A percentile compares a stretch with the other conserved stretches of the same genome.
phyloP scores from a whole-genome alignment of 768 basidiomycete genomes.

The Tricholoma terreum region DNA sequence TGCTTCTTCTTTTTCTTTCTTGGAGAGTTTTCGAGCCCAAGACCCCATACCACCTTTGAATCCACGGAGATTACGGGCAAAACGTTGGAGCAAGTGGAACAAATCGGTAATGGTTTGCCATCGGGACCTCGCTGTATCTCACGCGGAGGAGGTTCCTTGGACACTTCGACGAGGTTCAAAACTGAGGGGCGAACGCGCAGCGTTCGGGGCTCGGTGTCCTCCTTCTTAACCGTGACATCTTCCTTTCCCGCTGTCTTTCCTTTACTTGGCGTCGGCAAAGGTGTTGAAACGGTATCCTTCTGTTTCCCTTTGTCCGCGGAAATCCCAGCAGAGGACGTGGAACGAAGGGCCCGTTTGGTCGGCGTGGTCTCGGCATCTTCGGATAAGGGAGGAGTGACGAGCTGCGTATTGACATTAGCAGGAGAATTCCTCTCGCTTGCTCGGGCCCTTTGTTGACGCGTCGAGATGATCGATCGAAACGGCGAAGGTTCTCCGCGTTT shows the following conservation, averaged over 20 bases:
- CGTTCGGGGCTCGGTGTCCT: conserved; percentile 50
- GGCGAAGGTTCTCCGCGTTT: conserved; percentile 32
- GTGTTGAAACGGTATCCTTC: conserved; percentile 28
- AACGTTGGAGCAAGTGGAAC: conserved; percentile 66
- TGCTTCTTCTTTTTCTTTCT: conserved; percentile 61
- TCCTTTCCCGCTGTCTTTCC: conserved; percentile 27
- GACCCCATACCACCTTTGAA: conserved; percentile 72
- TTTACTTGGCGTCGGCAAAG: conserved; percentile 26
- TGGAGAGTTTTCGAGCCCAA: conserved; percentile 47
- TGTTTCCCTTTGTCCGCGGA: conserved; percentile 41
- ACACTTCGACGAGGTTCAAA: conserved; percentile 31
- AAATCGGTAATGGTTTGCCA: conserved; percentile 67
- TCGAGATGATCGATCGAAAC: conserved; percentile 57
- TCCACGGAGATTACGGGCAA: conserved; percentile 77
- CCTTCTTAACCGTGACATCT: conserved; percentile 40
- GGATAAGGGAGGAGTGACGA: conserved; percentile 48
- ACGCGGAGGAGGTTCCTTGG: conserved; percentile 36
- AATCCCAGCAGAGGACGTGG: conserved; percentile 24
- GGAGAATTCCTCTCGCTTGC: conserved; percentile 15
- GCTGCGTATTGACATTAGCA: conserved; percentile 22
- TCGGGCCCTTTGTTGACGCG: conserved; percentile 52
- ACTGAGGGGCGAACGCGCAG: conserved; percentile 47
- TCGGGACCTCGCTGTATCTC: conserved; percentile 55
- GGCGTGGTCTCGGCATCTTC: conserved; percentile 38
- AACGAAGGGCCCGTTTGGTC: conserved; percentile 32